Conservation (phyloP, 805 yeast genomes). For the Ogataea zsoltii region DNA sequence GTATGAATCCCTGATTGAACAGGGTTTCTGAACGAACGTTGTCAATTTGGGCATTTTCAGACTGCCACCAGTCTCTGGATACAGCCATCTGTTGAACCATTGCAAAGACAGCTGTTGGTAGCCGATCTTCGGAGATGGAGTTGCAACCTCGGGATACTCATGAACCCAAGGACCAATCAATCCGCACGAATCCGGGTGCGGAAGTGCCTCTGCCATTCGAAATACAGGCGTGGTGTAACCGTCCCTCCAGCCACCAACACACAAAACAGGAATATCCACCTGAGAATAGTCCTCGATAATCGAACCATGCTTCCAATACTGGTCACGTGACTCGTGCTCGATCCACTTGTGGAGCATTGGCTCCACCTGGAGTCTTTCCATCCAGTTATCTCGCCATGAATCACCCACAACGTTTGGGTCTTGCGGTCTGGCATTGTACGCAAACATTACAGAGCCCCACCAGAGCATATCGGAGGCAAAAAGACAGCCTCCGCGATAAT, state of each 20-base stretch:
- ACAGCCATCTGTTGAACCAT: conserved; percentile 41
- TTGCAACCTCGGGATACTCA: conserved; percentile 47
- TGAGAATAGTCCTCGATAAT: conserved; percentile 39
- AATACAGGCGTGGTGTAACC: conserved; percentile 39
- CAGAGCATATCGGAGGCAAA: conserved; percentile 46
- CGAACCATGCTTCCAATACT: conserved; percentile 47
- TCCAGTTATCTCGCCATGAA: conserved; percentile 42
- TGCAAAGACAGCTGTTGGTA: conserved; percentile 39
- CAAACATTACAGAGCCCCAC: conserved; percentile 49
- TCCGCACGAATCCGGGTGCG: conserved; percentile 33
- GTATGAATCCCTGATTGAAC: conserved; percentile 37
- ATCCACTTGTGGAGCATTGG: conserved; percentile 44
- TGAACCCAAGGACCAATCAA: conserved; percentile 50
- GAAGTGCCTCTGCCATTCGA: conserved; percentile 40
- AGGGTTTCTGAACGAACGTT: conserved; percentile 42
- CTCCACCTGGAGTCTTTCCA: conserved; percentile 34
- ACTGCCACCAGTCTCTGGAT: conserved; percentile 22
- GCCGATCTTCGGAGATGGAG: conserved; percentile 43
- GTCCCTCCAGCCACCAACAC: conserved; percentile 35
- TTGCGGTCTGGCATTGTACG: conserved; percentile 44
- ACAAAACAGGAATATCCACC: conserved; percentile 42
- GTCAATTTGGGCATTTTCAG: conserved; percentile 35
- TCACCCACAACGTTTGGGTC: conserved; percentile 41
- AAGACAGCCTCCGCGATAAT: conserved; percentile 45
- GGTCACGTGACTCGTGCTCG: conserved; percentile 43